A percentile compares a stretch with the other conserved stretches of the same genome.
phyloP scores from a whole-genome alignment of 2,329 filamentous ascomycete genomes.

The Penicillium sp. region DNA sequence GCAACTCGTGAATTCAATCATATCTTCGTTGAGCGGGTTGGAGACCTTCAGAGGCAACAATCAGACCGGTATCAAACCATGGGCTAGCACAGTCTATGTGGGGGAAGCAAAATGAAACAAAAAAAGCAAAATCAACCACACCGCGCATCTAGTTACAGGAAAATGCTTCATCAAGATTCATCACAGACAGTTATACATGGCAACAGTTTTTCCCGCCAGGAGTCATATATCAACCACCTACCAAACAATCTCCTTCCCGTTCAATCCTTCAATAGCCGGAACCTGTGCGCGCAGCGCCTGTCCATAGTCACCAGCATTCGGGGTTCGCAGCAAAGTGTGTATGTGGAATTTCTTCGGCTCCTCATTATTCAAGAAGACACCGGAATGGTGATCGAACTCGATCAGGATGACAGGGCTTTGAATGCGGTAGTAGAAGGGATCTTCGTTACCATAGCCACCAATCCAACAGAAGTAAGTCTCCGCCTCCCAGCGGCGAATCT shows the following conservation, averaged over 20 bases:
- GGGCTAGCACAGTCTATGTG: slow-evolving; percentile 3
- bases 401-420: slow-evolving; percentile 75
- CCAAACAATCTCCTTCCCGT: slow-evolving; percentile 44
- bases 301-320: slow-evolving; percentile 79
- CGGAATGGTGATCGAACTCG: slow-evolving; percentile 81
- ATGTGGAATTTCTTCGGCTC: slow-evolving; percentile 79
- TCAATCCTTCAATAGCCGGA: slow-evolving; percentile 39
- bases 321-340: slow-evolving; percentile 72
- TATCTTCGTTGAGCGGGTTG: slow-evolving; percentile 15
- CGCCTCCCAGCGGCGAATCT: slow-evolving; percentile 60
- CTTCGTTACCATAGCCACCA: slow-evolving; percentile 66
- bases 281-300: slow-evolving; percentile 52
- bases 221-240: slow-evolving; percentile 15
- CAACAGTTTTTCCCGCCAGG: not conserved
- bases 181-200: slow-evolving; percentile 22
- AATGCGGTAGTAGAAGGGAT: slow-evolving; percentile 77
- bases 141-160: not conserved
- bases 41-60: slow-evolving; percentile 12
- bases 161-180: slow-evolving; percentile 20
- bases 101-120: not conserved
- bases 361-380: slow-evolving; percentile 74
- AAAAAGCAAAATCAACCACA: not conserved
- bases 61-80: slow-evolving; percentile 10
- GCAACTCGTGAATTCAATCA: slow-evolving; percentile 13
- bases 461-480: slow-evolving; percentile 83